These are phyloP conservation scores for Daucus carota DNA, from an alignment of 129 eudicot species.

Conservation along the genomic window DH1_v3.0 NC_030383.2:61059501-61060000, in stretches of 20 bases:
- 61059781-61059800: slow-evolving; percentile 74
- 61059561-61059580: slow-evolving; percentile 21
- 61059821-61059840: slow-evolving; percentile 73
- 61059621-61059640: too few relatives aligned
- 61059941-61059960: neutral
- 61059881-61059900: slow-evolving; percentile 92
- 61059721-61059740: too few relatives aligned
- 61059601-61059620: neutral
- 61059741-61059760: neutral
- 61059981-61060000: neutral
- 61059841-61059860: slow-evolving; percentile 59
- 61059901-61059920: slow-evolving; percentile 12
- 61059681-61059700: neutral
- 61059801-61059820: slow-evolving; percentile 84
- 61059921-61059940: neutral
- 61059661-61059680: neutral
- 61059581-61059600: neutral
- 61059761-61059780: slow-evolving; percentile 62
- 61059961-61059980: slow-evolving; percentile 1
- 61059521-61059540: slow-evolving; percentile 79
- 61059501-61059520: slow-evolving; percentile 82
- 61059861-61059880: slow-evolving; percentile 74
- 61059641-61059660: too few relatives aligned
- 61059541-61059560: slow-evolving; percentile 94
- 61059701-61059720: too few relatives aligned